Base-by-base conservation (phyloP, 257 asterid species). In the Solanum chmielewskii region DNA sequence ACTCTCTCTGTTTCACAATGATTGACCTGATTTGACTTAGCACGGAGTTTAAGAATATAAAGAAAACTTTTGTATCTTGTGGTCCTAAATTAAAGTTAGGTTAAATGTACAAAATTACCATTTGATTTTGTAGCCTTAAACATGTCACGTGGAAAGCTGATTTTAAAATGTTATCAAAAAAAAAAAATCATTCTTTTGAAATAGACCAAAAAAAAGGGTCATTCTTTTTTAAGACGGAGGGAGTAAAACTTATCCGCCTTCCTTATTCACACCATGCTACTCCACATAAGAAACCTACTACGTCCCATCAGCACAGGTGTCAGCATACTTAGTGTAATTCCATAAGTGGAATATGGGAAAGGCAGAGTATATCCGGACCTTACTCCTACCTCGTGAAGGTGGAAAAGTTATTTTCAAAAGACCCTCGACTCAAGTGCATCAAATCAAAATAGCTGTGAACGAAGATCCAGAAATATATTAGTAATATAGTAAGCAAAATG, bases 271-370 rank as follows among this genome's bases (percentile, higher is more conserved):
- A 27, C 20, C 74, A 6, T 5, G 11, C 10, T 66, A 12, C 9
- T 66, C 20, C 74, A 25, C 11, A 11, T 3, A 68, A 27, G 2
- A 68, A 29, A 68, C 11, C 75, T 68, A 14, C 39, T 68, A 68
- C 75, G 23, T 68, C 39, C 75, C 23, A 14, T 39, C 23, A 7
- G 21, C 39, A 37, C 39, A 37, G 39, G 7, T 37, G 7, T 37
- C 64, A 18, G 7, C 64, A 7, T 6, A 6, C 62, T 2, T 52
- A 52, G 64, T 47, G 56, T 56, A 18, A 18, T 59, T 0, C 0
- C 9, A 64, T 0, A 64, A n/a, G 33, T n/a, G 9, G 1, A 11
- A 27, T 64, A 4, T 0, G 4, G 4, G 0, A 11, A 64, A 11
- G 11, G 8, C 12, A 11, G 12, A 59, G 68, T 21, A 59, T 59